Conservation (phyloP, 1,139 yeast genomes). For the Candida sp. region DNA sequence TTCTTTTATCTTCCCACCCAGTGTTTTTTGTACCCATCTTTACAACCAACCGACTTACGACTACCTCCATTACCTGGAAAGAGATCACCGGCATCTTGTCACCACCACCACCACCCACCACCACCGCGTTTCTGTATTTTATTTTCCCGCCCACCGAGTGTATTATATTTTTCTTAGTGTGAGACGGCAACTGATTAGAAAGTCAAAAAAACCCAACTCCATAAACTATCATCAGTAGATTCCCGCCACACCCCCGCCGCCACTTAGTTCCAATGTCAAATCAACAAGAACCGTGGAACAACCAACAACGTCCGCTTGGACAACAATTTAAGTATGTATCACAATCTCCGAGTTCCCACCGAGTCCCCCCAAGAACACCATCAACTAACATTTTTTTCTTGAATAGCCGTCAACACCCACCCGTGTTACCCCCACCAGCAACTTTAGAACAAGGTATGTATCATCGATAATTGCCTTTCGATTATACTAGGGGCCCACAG, state of each 20-base stretch:
- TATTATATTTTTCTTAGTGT: background rate
- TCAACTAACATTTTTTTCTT: slow-evolving; percentile 28
- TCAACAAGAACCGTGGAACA: slow-evolving; percentile 50
- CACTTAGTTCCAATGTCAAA: slow-evolving; percentile 33
- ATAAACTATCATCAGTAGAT: background rate
- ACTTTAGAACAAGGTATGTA: slow-evolving; percentile 53
- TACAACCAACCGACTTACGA: background rate
- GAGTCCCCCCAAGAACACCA: background rate
- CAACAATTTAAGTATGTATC: slow-evolving; percentile 51
- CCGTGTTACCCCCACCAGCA: slow-evolving; percentile 62
- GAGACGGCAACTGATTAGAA: slow-evolving; percentile 1
- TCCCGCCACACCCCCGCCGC: background rate
- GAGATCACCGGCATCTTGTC: background rate
- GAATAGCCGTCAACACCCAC: slow-evolving; percentile 53
- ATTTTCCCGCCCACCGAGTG: background rate
- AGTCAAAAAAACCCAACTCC: too few species aligned
- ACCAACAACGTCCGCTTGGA: slow-evolving; percentile 48
- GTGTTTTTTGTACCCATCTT: background rate
- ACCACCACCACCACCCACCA: background rate
- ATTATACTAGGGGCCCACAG: background rate
- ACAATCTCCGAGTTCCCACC: background rate
- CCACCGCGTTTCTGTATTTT: background rate
- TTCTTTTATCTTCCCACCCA: background rate
- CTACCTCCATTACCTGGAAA: background rate
- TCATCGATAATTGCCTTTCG: too few species aligned